Conservation (phyloP, 2,329 filamentous ascomycete species). For the Macrophomina pseudophaseolina region DNA sequence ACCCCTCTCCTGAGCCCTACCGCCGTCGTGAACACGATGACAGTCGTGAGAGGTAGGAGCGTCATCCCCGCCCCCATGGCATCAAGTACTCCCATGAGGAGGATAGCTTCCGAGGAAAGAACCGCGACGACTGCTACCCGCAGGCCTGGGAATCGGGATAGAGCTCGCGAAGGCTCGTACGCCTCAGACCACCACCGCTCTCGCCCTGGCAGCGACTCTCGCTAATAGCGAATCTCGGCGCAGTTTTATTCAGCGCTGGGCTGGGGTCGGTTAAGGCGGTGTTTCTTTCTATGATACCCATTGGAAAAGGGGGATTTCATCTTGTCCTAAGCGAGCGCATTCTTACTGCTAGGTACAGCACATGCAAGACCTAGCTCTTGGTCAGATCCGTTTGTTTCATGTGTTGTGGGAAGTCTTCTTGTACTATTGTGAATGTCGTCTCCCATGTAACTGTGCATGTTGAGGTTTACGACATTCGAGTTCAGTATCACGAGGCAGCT, state of each 20-base stretch:
- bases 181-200: neutral
- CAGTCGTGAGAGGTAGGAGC: neutral
- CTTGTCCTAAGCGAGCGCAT: neutral
- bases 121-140: neutral
- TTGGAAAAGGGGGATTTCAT: neutral
- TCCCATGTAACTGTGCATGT: too few species aligned
- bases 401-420: too few species aligned
- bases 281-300: constrained; percentile 13
- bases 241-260: neutral
- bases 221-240: neutral
- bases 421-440: too few species aligned
- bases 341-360: neutral
- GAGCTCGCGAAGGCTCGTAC: neutral
- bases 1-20: neutral
- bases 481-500: too few species aligned
- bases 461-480: too few species aligned
- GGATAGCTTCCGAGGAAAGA: neutral
- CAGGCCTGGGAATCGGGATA: neutral
- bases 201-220: neutral
- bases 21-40: neutral
- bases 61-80: neutral
- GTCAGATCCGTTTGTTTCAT: too few species aligned
- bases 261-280: neutral
- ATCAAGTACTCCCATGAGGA: neutral
- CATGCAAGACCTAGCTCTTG: neutral